Conservation (phyloP, 2,329 filamentous ascomycete genomes). For the Bertia moriformis region DNA sequence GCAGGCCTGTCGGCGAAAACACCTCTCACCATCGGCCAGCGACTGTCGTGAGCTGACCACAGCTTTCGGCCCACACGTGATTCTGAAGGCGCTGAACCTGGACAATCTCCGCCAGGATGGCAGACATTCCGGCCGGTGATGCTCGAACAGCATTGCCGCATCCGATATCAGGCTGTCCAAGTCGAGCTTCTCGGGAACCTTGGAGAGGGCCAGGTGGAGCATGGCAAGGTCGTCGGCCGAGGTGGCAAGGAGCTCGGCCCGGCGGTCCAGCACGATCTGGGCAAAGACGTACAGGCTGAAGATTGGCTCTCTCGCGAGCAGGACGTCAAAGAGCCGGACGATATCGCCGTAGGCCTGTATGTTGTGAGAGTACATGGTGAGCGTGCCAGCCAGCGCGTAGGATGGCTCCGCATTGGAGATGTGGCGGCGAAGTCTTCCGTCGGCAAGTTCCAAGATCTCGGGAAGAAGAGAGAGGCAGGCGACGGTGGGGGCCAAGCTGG, state of each 20-base stretch:
- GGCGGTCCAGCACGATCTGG: conserved; percentile 68
- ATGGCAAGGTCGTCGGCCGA: conserved; percentile 75
- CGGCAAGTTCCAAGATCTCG: conserved; percentile 59
- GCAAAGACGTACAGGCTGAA: conserved; percentile 87
- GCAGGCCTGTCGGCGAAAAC: conserved; percentile 57
- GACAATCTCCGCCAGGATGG: conserved; percentile 62
- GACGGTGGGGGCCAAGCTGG: conserved; percentile 66
- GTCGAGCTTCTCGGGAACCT: conserved; percentile 67
- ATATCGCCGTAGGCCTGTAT: conserved; percentile 83
- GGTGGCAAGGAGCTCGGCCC: conserved; percentile 74
- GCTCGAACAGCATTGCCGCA: conserved; percentile 47
- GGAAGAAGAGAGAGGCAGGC: conserved; percentile 79
- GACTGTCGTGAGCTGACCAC: conserved; percentile 42
- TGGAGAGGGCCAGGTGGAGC: conserved; percentile 75
- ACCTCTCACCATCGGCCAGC: conserved; percentile 47
- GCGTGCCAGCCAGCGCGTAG: conserved; percentile 81
- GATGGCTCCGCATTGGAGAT: conserved; percentile 71
- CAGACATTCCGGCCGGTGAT: conserved; percentile 59
- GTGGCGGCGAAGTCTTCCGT: conserved; percentile 59
- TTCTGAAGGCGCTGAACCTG: conserved; percentile 68
- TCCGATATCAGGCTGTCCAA: conserved; percentile 62
- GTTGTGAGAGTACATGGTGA: conserved; percentile 94
- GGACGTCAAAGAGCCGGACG: conserved; percentile 77
- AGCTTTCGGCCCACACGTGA: conserved; percentile 40
- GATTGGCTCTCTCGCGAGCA: conserved; percentile 75